Base-by-base conservation (phyloP, 371 early-diverging fungal species). In the Nematocida displodere region DNA sequence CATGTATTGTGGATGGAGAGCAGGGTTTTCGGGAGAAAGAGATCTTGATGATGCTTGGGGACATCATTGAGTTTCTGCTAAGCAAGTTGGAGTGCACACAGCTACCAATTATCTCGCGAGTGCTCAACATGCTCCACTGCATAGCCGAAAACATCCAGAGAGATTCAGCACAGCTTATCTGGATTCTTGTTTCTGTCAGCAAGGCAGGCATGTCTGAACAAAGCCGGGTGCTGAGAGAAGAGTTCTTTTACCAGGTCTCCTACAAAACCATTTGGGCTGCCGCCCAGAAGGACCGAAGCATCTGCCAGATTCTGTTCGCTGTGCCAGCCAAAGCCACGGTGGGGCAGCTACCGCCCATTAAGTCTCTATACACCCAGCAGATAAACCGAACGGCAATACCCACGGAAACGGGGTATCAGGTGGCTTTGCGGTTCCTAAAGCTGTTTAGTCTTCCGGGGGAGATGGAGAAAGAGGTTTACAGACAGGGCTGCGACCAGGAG, bases 161-260 rank as follows among this genome's bases (percentile, higher is more conserved):
- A 31, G 62, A 50, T 61, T 22, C 58, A 22, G 11, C 39, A 22
- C 24, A 20, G 1, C n/a, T 1, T 5, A 20, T 71, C 17, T 8
- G 13, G n/a, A 28, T 71, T 15, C 59, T 71, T 4, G 33, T 71
- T 15, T 44, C 13, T 4, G 33, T 71, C 13, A 49, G 3, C 2
- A 8, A 33, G 7, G 22, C 50, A 13, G 53, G 50, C n/a, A 62
- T 61, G 26, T n/a, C 8, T 7, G 4, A 20, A 2, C 24, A 22
- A 3, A 28, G 2, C 3, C 33, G n/a, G 29, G 7, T 58, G 3
- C 54, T 71, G 4, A 31, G 50, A 37, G 52, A 33, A 47, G 75
- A 71, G 62, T 61, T 71, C 47, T 4, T 61, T 4, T 61, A 61
- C 24, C 17, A 29, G 4, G 48, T 71, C 5, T 52, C 75, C 7